Conservation (phyloP, 2,329 filamentous ascomycete genomes). For the Aureobasidium sp. region DNA sequence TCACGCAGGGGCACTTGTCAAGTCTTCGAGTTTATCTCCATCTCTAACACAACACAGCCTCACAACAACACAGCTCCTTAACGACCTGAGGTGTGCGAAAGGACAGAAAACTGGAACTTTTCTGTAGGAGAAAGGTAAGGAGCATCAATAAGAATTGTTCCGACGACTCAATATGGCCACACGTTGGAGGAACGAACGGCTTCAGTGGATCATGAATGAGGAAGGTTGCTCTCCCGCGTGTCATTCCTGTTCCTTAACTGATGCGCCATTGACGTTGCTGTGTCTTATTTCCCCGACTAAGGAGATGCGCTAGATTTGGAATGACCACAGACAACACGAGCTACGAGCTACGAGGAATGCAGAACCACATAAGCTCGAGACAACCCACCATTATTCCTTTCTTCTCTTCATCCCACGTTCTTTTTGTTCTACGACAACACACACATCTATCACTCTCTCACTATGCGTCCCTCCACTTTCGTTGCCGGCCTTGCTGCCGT, state of each 20-base stretch:
- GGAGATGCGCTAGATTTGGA: conserved; percentile 5
- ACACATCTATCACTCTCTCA: background rate
- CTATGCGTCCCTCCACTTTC: conserved; percentile 15
- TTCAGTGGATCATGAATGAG: conserved; percentile 4
- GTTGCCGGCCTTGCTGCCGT: conserved; percentile 19
- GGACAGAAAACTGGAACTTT: background rate
- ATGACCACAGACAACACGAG: background rate
- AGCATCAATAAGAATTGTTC: background rate
- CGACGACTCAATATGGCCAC: background rate
- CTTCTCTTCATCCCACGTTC: conserved; percentile 5
- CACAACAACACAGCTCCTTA: background rate
- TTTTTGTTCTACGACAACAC: conserved; percentile 2
- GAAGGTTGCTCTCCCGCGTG: background rate
- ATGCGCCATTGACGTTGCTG: conserved; percentile 14
- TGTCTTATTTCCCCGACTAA: conserved; percentile 10
- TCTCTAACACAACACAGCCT: background rate
- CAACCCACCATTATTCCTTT: background rate
- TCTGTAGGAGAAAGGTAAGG: background rate
- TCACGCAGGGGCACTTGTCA: conserved; percentile 11
- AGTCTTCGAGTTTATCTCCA: background rate
- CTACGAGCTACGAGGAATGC: background rate
- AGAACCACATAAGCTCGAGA: conserved; percentile 10
- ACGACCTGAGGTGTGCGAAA: background rate
- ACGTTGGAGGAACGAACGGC: conserved; percentile 7
- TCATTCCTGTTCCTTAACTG: conserved; percentile 11